Evolutionary conservation across 2,329 filamentous ascomycete genomes (phyloP), one percentile per base, ranked within the genome.

Genomic region (Exophiala mesophila): DNA sequence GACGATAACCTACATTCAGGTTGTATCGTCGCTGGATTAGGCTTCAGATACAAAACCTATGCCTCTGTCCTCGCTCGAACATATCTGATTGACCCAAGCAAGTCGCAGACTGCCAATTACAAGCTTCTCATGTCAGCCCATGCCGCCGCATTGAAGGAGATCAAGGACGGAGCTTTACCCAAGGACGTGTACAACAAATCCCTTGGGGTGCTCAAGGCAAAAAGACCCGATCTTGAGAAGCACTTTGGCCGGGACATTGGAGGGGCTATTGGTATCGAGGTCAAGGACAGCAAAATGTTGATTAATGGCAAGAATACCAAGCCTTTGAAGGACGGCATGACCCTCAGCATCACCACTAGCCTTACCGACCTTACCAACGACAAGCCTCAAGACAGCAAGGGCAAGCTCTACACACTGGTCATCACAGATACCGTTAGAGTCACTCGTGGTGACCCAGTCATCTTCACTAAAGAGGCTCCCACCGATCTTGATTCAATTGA

Each of bases 61-160:
- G 89, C 86, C 61, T 94, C 89, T 2, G 79, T 88, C 47, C 88
- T 98, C 55, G 88, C 85, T 9, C 82, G 92, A 53, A 97, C 94
- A 5, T 98, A 95, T 64, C 76, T 98, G 48, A 90, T 98, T 34
- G 94, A 97, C 57, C 94, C 94, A 12, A 96, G 92, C 68, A 97
- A 96, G 66, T 80, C 85, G 1, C 92, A 98, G 62, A 92, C 97
- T 66, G 83, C 77, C 61, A 92, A 89, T 60, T 98, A 98, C 73
- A 94, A 90, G 58, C 78, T 96, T 12, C 75, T 98, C 3, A 72
- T 87, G 40, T 78, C 80, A 38, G 80, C 97, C 9, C 90, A 97
- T 64, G 88, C 88, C 54, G 69, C 85, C n/a, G 84, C 95, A 20
- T 76, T 98, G 59, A 94, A 92, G 62, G 87, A 92, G 57, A 80